Evolutionary conservation across 305 asterid genomes (phyloP).

Genomic region (Fraxinus sp.): DNA sequence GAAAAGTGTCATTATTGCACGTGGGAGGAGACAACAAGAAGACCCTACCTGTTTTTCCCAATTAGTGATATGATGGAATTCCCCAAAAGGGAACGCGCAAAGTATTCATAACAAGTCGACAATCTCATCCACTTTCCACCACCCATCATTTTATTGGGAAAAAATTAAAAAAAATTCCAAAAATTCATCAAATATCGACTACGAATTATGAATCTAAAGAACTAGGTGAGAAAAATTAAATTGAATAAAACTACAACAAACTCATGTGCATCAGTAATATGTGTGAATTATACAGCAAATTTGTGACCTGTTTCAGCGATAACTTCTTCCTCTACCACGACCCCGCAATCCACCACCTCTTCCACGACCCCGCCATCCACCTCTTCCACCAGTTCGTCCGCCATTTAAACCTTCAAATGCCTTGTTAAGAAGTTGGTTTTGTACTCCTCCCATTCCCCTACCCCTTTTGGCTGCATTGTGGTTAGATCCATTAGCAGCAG

Average conservation of each 20-base stretch:
- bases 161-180: not conserved
- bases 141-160: not conserved
- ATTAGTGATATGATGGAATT: not conserved
- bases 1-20: constrained; percentile 49
- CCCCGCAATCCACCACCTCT: constrained; percentile 74
- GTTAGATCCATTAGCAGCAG: constrained; percentile 49
- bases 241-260: not conserved
- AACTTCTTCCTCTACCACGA: constrained; percentile 54
- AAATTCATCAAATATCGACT: not conserved
- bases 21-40: constrained; percentile 51
- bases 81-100: not conserved
- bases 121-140: not conserved
- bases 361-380: constrained; percentile 49
- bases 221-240: not conserved
- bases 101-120: not conserved
- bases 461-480: constrained; percentile 53
- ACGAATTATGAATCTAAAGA: not conserved
- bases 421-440: constrained; percentile 69
- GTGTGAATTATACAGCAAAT: constrained; percentile 32
- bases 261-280: constrained; percentile 17
- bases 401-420: constrained; percentile 69
- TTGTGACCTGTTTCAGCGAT: constrained; percentile 26
- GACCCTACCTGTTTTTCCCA: constrained; percentile 27
- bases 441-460: constrained; percentile 63
- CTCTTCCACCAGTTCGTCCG: constrained; percentile 32